Conservation (phyloP, 208 protist species). For the Tritrichomonas foetus region DNA sequence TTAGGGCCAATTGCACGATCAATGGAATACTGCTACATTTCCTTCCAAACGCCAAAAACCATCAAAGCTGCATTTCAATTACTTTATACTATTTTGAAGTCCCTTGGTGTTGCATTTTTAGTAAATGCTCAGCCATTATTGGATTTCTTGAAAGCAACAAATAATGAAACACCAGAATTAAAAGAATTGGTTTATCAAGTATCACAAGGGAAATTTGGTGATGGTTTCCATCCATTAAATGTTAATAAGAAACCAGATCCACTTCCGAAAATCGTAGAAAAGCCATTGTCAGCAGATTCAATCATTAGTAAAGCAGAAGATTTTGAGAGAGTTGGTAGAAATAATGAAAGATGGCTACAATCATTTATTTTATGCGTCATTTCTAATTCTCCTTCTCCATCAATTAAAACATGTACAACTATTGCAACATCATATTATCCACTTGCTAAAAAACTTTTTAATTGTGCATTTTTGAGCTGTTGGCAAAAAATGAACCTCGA, state of each 20-base stretch:
- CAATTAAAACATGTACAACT: background rate
- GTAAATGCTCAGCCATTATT: background rate
- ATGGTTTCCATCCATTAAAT: background rate
- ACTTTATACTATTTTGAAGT: background rate
- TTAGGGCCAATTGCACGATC: background rate
- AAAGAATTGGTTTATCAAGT: background rate
- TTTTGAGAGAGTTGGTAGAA: background rate
- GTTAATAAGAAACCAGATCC: too few species aligned
- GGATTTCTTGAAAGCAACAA: background rate
- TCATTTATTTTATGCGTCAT: background rate
- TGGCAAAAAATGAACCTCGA: background rate
- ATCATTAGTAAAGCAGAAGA: background rate
- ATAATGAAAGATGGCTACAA: background rate
- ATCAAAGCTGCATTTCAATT: background rate
- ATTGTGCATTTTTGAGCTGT: background rate
- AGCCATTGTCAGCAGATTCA: background rate
- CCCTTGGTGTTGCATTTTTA: background rate
- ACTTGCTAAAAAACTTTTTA: background rate
- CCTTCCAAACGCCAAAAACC: background rate
- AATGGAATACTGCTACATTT: background rate
- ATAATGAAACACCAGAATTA: background rate
- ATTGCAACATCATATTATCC: background rate
- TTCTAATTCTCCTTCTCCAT: background rate
- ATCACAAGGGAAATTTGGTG: background rate
- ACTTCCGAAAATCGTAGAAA: background rate